Evolutionary conservation across 1,284 basidiomycete genomes (phyloP).

Genomic region (Ganoderma lucidum): DNA sequence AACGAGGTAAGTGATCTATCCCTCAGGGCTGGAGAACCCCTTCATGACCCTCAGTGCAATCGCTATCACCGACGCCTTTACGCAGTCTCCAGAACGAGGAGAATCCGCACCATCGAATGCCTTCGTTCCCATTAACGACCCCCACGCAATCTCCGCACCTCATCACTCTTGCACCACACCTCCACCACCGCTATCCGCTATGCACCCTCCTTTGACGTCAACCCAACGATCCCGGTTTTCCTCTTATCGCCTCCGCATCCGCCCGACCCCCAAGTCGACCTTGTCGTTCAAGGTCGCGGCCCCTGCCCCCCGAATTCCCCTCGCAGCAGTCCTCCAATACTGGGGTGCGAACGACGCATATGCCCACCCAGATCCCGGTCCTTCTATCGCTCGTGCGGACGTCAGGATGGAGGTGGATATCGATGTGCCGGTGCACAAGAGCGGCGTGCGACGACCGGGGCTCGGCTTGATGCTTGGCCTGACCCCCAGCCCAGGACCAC

Average conservation of each 20-base stretch:
- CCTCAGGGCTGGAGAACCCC: conserved; percentile 24
- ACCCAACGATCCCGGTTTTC: conserved; percentile 20
- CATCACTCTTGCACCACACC: conserved; percentile 17
- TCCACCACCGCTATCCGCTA: conserved; percentile 22
- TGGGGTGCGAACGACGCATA: conserved; percentile 24
- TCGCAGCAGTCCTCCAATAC: conserved; percentile 24
- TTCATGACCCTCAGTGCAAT: conserved; percentile 18
- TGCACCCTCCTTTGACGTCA: conserved; percentile 28
- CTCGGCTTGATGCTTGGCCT: conserved; percentile 28
- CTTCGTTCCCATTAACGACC: conserved; percentile 8
- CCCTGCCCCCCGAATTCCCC: conserved; percentile 27
- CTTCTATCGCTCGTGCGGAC: conserved; percentile 10
- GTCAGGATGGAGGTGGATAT: conserved; percentile 17
- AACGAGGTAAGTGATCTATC: conserved; percentile 28
- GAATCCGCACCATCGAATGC: conserved; percentile 13
- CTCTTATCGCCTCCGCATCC: conserved; percentile 17
- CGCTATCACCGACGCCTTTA: background rate
- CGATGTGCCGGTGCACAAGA: conserved; percentile 7
- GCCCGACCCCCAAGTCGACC: conserved; percentile 22
- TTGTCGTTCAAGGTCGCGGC: conserved; percentile 28
- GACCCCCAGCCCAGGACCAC: conserved; percentile 20
- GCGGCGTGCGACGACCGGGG: conserved; percentile 11
- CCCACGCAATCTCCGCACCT: conserved; percentile 15
- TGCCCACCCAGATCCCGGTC: conserved; percentile 16
- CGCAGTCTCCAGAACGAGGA: conserved; percentile 14